phyloP scores from a whole-genome alignment of 495 filamentous ascomycete species.

The Cetradonia linearis region DNA sequence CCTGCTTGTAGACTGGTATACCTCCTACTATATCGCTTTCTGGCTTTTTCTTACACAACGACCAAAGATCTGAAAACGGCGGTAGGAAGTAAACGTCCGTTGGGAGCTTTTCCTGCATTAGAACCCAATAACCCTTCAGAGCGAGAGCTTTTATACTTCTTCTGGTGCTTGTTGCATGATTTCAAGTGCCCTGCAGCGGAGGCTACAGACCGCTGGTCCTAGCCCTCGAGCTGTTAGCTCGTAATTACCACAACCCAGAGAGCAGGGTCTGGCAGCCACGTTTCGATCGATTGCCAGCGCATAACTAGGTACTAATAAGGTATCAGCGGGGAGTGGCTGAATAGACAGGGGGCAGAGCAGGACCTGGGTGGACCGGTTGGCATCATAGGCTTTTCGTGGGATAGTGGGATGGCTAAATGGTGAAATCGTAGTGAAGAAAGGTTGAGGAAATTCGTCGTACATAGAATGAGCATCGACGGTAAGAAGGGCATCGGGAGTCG shows the following conservation, averaged over 20 bases:
- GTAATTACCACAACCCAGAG: not conserved
- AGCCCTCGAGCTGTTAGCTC: not conserved
- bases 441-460: not conserved
- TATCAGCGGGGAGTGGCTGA: not conserved
- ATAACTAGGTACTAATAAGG: not conserved
- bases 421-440: not conserved
- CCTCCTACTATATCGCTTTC: not conserved
- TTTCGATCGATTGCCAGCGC: not conserved
- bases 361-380: not conserved
- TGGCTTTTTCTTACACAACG: not conserved
- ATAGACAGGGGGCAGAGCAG: not conserved
- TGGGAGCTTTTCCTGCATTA: not conserved
- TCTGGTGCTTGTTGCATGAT: not conserved
- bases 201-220: not conserved
- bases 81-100: not conserved
- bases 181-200: constrained; percentile 3
- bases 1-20: not conserved
- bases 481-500: not conserved
- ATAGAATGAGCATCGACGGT: not conserved
- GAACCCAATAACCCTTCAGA: not conserved
- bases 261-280: constrained; percentile 4
- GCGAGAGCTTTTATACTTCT: not conserved
- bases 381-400: not conserved
- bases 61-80: not conserved
- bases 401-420: too few species aligned